Base-by-base conservation (phyloP, 345 rosid species). In the Syzygium aqueum region DNA sequence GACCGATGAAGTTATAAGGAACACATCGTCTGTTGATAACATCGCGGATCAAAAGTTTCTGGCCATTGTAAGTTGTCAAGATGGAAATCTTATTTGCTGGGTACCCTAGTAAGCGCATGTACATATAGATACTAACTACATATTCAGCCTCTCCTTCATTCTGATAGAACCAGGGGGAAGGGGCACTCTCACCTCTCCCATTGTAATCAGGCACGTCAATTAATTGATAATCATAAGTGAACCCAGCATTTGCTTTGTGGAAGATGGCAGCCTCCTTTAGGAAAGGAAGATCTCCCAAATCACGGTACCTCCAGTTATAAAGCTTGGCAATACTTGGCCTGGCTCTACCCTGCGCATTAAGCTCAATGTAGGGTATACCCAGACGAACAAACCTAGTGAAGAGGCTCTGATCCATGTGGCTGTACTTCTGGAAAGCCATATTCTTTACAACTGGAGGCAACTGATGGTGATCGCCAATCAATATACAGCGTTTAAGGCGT, bases 361-460 rank as follows among this genome's bases (percentile, higher is more conserved):
- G 99, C 94, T 97, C 99, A 82, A 97, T 96, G 90, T 97, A 95
- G 59, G 99, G 99, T 88, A 97, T 95, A 84, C 99, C 99, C 51
- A 96, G 92, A 84, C 99, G 99, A 90, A 97, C 99, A 91, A 97
- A 97, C 92, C 99, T 95, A 16, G 99, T 97, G 90, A 97, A 97
- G 89, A 97, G 93, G 91, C 99, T 97, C 90, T 97, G 99, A 92
- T 97, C 99, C 99, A 97, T 97, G 92, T 97, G 99, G 89, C 99
- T 97, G 85, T 97, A 97, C 91, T 97, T 97, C 91, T 97, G 99
- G 93, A 97, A 97, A 88, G 99, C 99, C 99, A 97, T 97, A 89
- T 97, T 97, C 91, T 97, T 97, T 87, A 97, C 99, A 88, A 97
- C 99, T 83, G 99, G 99, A 87, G 99, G 99, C 87, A 97, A 91